Evolutionary conservation across 306 rosid species (phyloP).

Genomic region (Quercus wislizeni): DNA sequence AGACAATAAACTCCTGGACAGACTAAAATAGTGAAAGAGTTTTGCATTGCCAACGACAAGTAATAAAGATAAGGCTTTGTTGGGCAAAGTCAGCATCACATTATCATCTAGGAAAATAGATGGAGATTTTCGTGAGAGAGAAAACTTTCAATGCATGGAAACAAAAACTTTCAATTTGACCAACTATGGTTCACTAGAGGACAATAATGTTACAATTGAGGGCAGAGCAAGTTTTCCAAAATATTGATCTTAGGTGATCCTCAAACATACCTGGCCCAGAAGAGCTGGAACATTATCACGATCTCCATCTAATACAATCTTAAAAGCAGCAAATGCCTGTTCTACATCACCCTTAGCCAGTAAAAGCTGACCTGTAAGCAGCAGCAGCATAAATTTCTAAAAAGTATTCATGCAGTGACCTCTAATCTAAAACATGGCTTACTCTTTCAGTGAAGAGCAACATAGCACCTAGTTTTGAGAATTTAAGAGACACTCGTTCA

Average conservation of each 20-base stretch:
- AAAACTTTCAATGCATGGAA: not conserved
- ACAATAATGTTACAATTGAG: not conserved
- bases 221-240: not conserved
- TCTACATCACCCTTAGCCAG: constrained; percentile 95
- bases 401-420: constrained; percentile 3
- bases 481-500: constrained; percentile 8
- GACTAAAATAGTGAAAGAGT: not conserved
- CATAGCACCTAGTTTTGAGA: constrained; percentile 1
- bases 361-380: constrained; percentile 92
- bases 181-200: not conserved
- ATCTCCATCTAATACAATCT: constrained; percentile 92
- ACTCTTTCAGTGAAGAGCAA: constrained; percentile 17
- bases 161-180: not conserved
- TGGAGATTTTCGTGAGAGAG: not conserved
- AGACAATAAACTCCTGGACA: not conserved
- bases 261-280: constrained; percentile 74
- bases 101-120: not conserved
- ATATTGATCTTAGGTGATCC: not conserved
- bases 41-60: not conserved
- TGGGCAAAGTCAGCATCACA: not conserved
- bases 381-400: constrained; percentile 10
- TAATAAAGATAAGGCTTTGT: not conserved
- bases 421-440: constrained; percentile 2
- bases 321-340: constrained; percentile 93
- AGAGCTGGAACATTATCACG: constrained; percentile 96